A percentile compares a stretch with the other conserved stretches of the same genome.
Evolutionary conservation across 2,329 filamentous ascomycete genomes (phyloP).

Genomic region (Lachnellula willkommii): DNA sequence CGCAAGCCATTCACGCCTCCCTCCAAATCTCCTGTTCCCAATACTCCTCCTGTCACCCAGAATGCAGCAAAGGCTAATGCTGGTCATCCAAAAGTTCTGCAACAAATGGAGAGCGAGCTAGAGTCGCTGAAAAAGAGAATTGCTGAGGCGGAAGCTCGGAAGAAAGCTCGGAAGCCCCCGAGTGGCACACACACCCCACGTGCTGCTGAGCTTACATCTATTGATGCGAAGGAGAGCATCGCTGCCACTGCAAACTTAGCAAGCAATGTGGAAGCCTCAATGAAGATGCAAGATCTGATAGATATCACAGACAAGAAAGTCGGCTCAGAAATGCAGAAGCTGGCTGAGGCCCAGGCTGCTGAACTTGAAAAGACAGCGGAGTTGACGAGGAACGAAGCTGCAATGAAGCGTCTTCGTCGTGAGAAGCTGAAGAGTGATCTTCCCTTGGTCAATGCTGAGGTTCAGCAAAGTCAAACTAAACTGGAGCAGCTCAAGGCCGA

Average conservation of each 20-base stretch:
- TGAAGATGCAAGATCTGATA: conserved; percentile 26
- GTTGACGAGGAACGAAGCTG: conserved; percentile 20
- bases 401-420: conserved; percentile 29
- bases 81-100: conserved; percentile 37
- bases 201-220: conserved; percentile 8
- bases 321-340: conserved; percentile 21
- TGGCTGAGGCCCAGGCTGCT: conserved; percentile 23
- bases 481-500: conserved; percentile 29
- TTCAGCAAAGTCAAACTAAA: conserved; percentile 25
- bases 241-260: conserved; percentile 5
- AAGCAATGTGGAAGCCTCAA: conserved; percentile 23
- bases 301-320: conserved; percentile 17
- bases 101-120: conserved; percentile 52
- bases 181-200: conserved; percentile 28
- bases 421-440: conserved; percentile 30
- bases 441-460: conserved; percentile 31
- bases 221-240: conserved; percentile 5
- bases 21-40: conserved; percentile 17
- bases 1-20: conserved; percentile 26
- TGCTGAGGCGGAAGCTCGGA: conserved; percentile 28
- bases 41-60: conserved; percentile 22
- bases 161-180: conserved; percentile 24
- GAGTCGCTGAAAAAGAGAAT: conserved; percentile 49
- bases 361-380: conserved; percentile 23
- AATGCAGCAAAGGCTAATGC: conserved; percentile 13